These are phyloP conservation scores for Colletotrichum truncatum DNA, from an alignment of 2,329 filamentous ascomycete species.

Conservation along the genomic window DNA sequence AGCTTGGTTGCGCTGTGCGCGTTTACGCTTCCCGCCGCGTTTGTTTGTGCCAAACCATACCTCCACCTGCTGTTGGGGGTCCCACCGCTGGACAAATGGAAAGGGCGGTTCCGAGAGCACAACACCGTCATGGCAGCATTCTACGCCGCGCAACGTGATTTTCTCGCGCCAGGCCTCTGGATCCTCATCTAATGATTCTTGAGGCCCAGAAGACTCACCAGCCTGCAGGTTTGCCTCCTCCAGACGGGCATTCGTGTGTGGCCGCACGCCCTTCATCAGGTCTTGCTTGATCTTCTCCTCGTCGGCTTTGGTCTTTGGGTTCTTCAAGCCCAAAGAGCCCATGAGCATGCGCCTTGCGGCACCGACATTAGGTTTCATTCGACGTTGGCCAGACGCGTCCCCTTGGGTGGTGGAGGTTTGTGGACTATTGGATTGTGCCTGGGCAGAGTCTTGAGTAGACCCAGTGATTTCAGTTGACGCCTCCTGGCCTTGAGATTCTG, in stretches of 20 bases:
- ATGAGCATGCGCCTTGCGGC: slow-evolving; percentile 76
- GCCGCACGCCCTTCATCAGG: slow-evolving; percentile 64
- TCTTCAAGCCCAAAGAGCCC: slow-evolving; percentile 74
- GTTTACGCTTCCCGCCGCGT: slow-evolving; percentile 58
- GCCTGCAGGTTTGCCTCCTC: slow-evolving; percentile 27
- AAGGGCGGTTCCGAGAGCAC: slow-evolving; percentile 82
- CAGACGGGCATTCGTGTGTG: slow-evolving; percentile 35
- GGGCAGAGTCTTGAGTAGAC: neutral
- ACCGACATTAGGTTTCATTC: slow-evolving; percentile 55
- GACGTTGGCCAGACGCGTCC: slow-evolving; percentile 36
- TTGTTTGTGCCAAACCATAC: slow-evolving; percentile 45
- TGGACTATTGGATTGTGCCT: neutral
- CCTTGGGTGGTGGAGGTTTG: neutral
- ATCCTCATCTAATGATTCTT: slow-evolving; percentile 48
- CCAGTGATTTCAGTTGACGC: neutral
- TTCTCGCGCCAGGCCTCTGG: slow-evolving; percentile 77
- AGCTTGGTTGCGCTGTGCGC: slow-evolving; percentile 49
- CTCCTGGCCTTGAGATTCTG: neutral
- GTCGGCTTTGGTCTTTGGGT: slow-evolving; percentile 74
- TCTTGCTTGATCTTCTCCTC: slow-evolving; percentile 69
- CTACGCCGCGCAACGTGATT: slow-evolving; percentile 80
- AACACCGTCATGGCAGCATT: slow-evolving; percentile 79
- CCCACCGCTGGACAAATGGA: slow-evolving; percentile 91
- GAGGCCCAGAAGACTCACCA: neutral
- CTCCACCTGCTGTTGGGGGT: slow-evolving; percentile 71